Evolutionary conservation across 2,329 filamentous ascomycete genomes (phyloP), one percentile per base, ranked within the genome.

Genomic region (Sclerotinia glacialis): DNA sequence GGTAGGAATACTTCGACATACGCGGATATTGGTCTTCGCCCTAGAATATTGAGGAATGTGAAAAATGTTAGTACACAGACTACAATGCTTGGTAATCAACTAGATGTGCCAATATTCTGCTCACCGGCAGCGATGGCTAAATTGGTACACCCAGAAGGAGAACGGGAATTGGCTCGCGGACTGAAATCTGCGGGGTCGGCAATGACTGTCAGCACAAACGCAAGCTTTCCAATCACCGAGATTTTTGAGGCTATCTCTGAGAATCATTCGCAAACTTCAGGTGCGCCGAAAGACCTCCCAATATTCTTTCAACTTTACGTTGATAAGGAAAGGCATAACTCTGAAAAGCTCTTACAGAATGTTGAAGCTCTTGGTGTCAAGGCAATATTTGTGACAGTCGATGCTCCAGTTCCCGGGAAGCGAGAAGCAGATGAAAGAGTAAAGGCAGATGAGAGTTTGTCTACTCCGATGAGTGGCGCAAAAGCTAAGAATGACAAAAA

Each of bases 61-160:
- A 80, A 81, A 21, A 69, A 78, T 47, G 82, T 86, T 7, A 77
- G 82, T 71, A 82, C 83, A 0, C 74, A 74, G 5, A 83, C 85
- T 1, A 81, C 77, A 12, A 85, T 90, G 42, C 78, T 90, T 1
- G 86, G 86, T 0, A 76, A 80, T 40, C 74, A 78, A 5, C 79
- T 83, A 66, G 79, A 78, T 40, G 78, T 86, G 4, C 88, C 88
- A 0, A 79, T 90, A 37, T 89, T 89, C 74, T 83, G 85, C 68
- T 83, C 85, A 44, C 87, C 88, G 0, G 86, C 87, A 1, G 86
- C 86, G 2, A 86, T 89, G 83, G 86, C 85, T 4, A 83, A 81
- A 61, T 76, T 89, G 65, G 85, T 87, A 56, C 86, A 90, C 71
- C 81, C 83, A 0, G 83, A 87, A 34, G 88, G 87, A n/a, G 88